Evolutionary conservation across 495 filamentous ascomycete species (phyloP).

Genomic region (Aspergillus kassunensis): DNA sequence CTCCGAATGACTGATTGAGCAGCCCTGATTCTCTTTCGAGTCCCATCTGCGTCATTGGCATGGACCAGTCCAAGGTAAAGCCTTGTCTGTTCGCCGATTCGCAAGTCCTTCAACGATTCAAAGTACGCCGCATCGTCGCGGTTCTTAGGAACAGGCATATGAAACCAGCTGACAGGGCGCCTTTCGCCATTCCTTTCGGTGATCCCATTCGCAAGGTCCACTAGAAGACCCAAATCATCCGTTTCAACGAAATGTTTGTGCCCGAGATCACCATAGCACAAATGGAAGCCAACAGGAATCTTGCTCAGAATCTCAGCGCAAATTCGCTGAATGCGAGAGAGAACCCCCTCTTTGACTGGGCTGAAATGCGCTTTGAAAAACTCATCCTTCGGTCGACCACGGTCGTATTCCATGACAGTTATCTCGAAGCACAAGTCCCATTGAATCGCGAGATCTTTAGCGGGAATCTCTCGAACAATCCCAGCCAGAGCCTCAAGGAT

Average conservation of each 20-base stretch:
- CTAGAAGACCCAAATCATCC: constrained; percentile 23
- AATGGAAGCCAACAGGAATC: constrained; percentile 39
- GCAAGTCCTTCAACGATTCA: constrained; percentile 28
- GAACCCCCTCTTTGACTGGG: constrained; percentile 32
- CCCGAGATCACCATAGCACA: constrained; percentile 44
- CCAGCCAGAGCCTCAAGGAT: constrained; percentile 26
- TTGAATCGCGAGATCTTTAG: constrained; percentile 41
- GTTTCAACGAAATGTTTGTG: constrained; percentile 44
- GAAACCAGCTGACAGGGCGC: constrained; percentile 31
- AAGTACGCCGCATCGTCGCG: constrained; percentile 29
- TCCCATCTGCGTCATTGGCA: constrained; percentile 36
- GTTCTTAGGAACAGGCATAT: constrained; percentile 41
- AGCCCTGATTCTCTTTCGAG: constrained; percentile 30
- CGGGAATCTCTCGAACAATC: constrained; percentile 36
- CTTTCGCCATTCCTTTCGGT: neutral
- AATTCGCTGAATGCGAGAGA: constrained; percentile 27
- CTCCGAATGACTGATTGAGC: constrained; percentile 19
- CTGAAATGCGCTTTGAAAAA: constrained; percentile 28
- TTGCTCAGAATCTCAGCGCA: constrained; percentile 23
- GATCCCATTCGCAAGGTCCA: constrained; percentile 28
- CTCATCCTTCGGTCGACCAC: neutral
- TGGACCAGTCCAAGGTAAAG: constrained; percentile 42
- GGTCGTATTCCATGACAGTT: constrained; percentile 27
- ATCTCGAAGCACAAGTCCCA: constrained; percentile 38
- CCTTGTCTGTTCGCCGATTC: neutral